These are phyloP conservation scores for Pueraria montana DNA, from an alignment of 306 rosid species.

Conservation along the genomic window DNA sequence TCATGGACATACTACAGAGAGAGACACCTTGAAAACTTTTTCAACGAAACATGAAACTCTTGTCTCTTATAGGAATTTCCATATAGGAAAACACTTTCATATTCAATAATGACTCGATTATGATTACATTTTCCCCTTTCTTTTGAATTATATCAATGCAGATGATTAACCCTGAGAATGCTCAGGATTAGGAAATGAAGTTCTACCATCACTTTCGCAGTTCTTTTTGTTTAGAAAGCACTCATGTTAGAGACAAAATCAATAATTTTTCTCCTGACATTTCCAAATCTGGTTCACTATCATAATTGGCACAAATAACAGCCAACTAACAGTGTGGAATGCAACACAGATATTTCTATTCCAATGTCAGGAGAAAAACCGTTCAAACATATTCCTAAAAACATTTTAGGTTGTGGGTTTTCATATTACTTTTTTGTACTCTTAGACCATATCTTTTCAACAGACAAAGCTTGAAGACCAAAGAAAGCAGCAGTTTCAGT, in stretches of 20 bases:
- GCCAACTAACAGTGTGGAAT: not conserved
- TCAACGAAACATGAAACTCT: not conserved
- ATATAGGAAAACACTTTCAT: not conserved
- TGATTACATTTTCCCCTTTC: slow-evolving; percentile 14
- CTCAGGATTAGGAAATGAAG: not conserved
- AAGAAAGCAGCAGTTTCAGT: not conserved
- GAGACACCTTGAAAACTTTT: not conserved
- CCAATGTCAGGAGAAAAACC: slow-evolving; percentile 12
- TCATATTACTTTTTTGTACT: not conserved
- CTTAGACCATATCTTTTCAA: not conserved
- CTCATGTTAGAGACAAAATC: not conserved
- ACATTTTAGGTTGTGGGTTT: slow-evolving; percentile 3
- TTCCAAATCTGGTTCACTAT: not conserved
- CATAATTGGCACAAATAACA: not conserved
- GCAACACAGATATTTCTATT: not conserved
- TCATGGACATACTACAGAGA: not conserved
- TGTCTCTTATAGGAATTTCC: not conserved
- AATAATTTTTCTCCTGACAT: not conserved
- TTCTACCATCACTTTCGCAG: not conserved
- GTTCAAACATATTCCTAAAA: not conserved
- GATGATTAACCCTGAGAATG: slow-evolving; percentile 1
- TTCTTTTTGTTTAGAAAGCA: not conserved
- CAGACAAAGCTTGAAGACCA: not conserved
- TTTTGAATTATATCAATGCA: slow-evolving; percentile 24
- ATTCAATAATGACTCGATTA: slow-evolving; percentile 18